Evolutionary conservation across 2,329 filamentous ascomycete genomes (phyloP).

Genomic region (Thelonectria rubi): DNA sequence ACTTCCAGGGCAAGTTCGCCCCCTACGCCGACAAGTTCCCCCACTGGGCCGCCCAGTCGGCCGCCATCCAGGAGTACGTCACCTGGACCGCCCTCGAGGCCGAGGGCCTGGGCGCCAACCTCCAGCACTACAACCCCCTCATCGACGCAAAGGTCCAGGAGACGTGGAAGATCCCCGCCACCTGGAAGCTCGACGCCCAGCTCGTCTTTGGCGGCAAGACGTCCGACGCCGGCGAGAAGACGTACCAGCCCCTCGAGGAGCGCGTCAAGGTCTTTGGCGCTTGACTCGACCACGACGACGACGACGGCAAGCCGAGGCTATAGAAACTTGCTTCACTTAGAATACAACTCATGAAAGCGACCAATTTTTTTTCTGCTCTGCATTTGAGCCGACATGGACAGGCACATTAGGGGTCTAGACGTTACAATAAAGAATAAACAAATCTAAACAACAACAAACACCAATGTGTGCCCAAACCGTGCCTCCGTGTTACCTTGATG

Average conservation of each 20-base stretch:
- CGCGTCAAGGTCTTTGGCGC: constrained; percentile 72
- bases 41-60: constrained; percentile 77
- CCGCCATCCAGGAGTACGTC: constrained; percentile 80
- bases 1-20: constrained; percentile 74
- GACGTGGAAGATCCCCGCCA: constrained; percentile 74
- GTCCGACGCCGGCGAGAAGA: constrained; percentile 68
- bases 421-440: constrained; percentile 17
- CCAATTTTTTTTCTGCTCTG: constrained; percentile 9
- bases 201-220: constrained; percentile 80
- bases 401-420: constrained; percentile 9
- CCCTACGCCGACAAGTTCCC: constrained; percentile 83
- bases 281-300: constrained; percentile 41
- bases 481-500: too few relatives aligned
- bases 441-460: not conserved
- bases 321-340: constrained; percentile 3
- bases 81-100: constrained; percentile 85
- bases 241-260: constrained; percentile 70
- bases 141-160: constrained; percentile 76
- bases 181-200: constrained; percentile 84
- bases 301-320: constrained; percentile 1
- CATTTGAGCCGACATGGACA: constrained; percentile 28
- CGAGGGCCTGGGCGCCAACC: constrained; percentile 85
- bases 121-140: constrained; percentile 94
- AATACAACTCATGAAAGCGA: constrained; percentile 12
- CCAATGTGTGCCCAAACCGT: not conserved